Conservation (phyloP, 2,329 filamentous ascomycete species). For the Blumeria hordei region DNA sequence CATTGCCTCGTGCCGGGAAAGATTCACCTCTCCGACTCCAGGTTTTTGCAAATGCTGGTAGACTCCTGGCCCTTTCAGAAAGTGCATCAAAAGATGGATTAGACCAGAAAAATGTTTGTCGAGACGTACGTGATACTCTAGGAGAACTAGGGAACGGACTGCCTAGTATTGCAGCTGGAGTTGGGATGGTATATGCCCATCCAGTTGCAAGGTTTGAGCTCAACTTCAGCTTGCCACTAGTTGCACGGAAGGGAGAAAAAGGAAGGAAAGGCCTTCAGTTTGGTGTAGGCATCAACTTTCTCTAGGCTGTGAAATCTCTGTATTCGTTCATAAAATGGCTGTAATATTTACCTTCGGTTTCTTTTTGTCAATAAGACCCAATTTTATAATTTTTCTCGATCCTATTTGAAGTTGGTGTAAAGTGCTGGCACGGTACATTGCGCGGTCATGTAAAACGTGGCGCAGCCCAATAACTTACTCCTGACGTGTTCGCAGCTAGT, state of each 20-base stretch:
- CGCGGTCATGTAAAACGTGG: too few relatives aligned
- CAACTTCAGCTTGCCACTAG: conserved; percentile 77
- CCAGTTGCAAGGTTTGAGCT: conserved; percentile 83
- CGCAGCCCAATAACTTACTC: too few relatives aligned
- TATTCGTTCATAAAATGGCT: neutral
- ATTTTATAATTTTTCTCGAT: too few relatives aligned
- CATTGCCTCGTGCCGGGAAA: conserved; percentile 56
- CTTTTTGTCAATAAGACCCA: too few relatives aligned
- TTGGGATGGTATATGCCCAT: conserved; percentile 86
- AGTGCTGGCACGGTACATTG: too few relatives aligned
- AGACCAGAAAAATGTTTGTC: conserved; percentile 14
- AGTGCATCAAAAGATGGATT: conserved; percentile 16
- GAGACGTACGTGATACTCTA: conserved; percentile 30
- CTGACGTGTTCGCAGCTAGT: too few relatives aligned
- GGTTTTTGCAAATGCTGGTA: conserved; percentile 73
- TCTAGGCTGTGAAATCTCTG: conserved; percentile 24
- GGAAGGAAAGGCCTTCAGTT: conserved; percentile 79
- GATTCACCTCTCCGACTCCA: conserved; percentile 74
- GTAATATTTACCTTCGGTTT: too few relatives aligned
- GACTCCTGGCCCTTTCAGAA: conserved; percentile 52
- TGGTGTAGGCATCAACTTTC: conserved; percentile 87
- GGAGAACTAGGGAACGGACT: conserved; percentile 47
- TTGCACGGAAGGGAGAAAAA: conserved; percentile 61
- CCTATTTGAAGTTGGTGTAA: too few relatives aligned
- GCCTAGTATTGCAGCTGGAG: conserved; percentile 65